Percentiles rank a stretch among this genome's conserved stretches.
Conservation (phyloP, 2,329 filamentous ascomycete genomes). For the Apiospora aurea region DNA sequence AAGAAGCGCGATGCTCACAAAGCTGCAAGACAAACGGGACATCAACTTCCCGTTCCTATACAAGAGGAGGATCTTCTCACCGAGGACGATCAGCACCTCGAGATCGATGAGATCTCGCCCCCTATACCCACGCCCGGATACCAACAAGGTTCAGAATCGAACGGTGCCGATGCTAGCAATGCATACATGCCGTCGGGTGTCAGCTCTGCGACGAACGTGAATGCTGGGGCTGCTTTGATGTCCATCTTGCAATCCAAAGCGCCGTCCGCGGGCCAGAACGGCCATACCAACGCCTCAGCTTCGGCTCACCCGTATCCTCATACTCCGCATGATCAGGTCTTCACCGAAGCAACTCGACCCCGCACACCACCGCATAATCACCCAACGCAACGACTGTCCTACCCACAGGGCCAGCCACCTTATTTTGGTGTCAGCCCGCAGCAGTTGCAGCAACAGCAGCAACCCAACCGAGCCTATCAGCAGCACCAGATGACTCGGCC, state of each 20-base stretch:
- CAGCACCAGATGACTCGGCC: constrained; percentile 38
- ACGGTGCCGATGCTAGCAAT: not conserved
- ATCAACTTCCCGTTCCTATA: constrained; percentile 52
- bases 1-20: constrained; percentile 72
- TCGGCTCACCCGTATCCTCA: constrained; percentile 46
- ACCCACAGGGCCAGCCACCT: constrained; percentile 34
- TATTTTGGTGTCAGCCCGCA: constrained; percentile 13
- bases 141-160: not conserved
- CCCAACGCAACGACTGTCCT: constrained; percentile 54
- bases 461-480: constrained; percentile 25
- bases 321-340: constrained; percentile 63
- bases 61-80: constrained; percentile 62
- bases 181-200: not conserved
- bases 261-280: constrained; percentile 24
- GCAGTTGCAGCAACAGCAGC: constrained; percentile 12
- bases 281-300: not conserved
- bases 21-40: constrained; percentile 44
- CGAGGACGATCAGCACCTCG: constrained; percentile 65
- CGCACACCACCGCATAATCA: constrained; percentile 65
- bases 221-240: constrained; percentile 60
- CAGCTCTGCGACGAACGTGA: constrained; percentile 50
- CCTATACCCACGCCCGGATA: not conserved
- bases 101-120: constrained; percentile 35
- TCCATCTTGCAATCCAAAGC: constrained; percentile 57
- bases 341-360: constrained; percentile 58